Percentiles rank a stretch among this genome's conserved stretches.
phyloP scores from a whole-genome alignment of 1,139 yeast genomes.

The Candida neerlandica region DNA sequence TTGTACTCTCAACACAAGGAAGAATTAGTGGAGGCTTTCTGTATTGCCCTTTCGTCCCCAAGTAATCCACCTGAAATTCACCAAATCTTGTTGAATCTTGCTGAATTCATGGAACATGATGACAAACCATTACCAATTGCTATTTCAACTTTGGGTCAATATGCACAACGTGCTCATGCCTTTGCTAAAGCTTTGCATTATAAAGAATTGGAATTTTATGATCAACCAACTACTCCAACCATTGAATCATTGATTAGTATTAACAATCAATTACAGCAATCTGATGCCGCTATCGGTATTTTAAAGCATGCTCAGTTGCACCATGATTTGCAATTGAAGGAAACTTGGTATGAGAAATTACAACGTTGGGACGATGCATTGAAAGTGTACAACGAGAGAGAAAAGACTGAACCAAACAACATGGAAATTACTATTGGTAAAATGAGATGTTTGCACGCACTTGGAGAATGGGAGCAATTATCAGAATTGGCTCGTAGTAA shows the following conservation, averaged over 20 bases:
- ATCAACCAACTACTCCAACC: slow-evolving; percentile 89
- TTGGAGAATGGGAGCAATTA: slow-evolving; percentile 97
- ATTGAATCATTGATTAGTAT: slow-evolving; percentile 91
- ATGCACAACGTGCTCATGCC: slow-evolving; percentile 95
- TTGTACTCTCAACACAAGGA: slow-evolving; percentile 91
- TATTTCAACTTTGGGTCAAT: slow-evolving; percentile 83
- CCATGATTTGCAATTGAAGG: slow-evolving; percentile 89
- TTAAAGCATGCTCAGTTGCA: slow-evolving; percentile 93
- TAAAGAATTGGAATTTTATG: slow-evolving; percentile 91
- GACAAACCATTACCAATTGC: slow-evolving; percentile 92
- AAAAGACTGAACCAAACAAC: slow-evolving; percentile 55
- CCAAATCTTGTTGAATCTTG: slow-evolving; percentile 83
- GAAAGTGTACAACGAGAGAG: slow-evolving; percentile 80
- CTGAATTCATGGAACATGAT: slow-evolving; percentile 97
- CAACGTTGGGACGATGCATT: slow-evolving; percentile 99
- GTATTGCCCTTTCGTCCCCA: slow-evolving; percentile 85
- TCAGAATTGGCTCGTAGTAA: slow-evolving; percentile 83
- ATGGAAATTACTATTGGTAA: slow-evolving; percentile 94
- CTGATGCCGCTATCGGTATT: slow-evolving; percentile 98
- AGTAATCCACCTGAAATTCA: slow-evolving; percentile 96
- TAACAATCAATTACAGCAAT: slow-evolving; percentile 91
- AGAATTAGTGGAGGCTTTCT: slow-evolving; percentile 81
- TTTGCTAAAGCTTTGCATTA: slow-evolving; percentile 97
- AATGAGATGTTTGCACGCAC: slow-evolving; percentile 95
- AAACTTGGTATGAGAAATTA: slow-evolving; percentile 95